Percentiles rank a stretch among this genome's conserved stretches.
These are phyloP conservation scores for Capsaspora owczarzaki DNA, from an alignment of 78 protist species.

Conservation along the genomic window DNA sequence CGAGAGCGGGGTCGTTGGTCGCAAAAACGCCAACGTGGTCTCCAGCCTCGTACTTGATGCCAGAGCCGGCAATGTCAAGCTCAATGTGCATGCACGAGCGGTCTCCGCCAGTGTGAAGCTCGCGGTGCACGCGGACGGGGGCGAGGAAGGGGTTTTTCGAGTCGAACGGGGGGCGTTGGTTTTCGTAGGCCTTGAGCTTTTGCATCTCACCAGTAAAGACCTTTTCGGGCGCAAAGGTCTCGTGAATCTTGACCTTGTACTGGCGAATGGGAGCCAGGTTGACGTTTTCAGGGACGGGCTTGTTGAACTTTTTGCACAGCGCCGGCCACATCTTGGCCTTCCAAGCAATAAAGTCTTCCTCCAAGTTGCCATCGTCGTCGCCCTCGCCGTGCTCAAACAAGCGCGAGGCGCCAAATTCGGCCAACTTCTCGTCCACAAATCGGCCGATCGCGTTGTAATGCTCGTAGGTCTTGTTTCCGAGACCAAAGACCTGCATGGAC, in stretches of 20 bases:
- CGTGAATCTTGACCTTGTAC: too few species aligned
- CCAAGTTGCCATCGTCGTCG: slow-evolving; percentile 80
- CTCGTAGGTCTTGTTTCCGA: slow-evolving; percentile 87
- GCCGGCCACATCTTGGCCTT: slow-evolving; percentile 47
- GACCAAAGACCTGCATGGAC: slow-evolving; percentile 60
- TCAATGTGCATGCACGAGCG: slow-evolving; percentile 21
- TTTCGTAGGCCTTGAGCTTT: too few species aligned
- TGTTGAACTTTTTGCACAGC: neutral
- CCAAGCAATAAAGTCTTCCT: slow-evolving; percentile 80
- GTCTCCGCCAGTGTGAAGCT: slow-evolving; percentile 23
- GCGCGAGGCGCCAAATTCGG: slow-evolving; percentile 56
- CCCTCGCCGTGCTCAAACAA: slow-evolving; percentile 59
- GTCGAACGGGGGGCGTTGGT: slow-evolving; percentile 32
- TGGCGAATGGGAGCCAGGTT: too few species aligned
- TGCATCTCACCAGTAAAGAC: neutral
- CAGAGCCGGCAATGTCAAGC: slow-evolving; percentile 6
- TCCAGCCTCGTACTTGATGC: slow-evolving; percentile 48
- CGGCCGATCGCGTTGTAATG: slow-evolving; percentile 68
- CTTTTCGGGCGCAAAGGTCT: too few species aligned
- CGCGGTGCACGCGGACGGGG: slow-evolving; percentile 46
- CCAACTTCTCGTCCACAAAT: slow-evolving; percentile 47
- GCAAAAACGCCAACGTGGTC: slow-evolving; percentile 75
- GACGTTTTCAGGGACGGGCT: too few species aligned
- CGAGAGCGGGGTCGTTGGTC: slow-evolving; percentile 46
- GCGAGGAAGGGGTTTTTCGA: slow-evolving; percentile 58